These are phyloP conservation scores for Striga asiatica DNA, from an alignment of 257 asterid species.

Conservation along the genomic window DNA sequence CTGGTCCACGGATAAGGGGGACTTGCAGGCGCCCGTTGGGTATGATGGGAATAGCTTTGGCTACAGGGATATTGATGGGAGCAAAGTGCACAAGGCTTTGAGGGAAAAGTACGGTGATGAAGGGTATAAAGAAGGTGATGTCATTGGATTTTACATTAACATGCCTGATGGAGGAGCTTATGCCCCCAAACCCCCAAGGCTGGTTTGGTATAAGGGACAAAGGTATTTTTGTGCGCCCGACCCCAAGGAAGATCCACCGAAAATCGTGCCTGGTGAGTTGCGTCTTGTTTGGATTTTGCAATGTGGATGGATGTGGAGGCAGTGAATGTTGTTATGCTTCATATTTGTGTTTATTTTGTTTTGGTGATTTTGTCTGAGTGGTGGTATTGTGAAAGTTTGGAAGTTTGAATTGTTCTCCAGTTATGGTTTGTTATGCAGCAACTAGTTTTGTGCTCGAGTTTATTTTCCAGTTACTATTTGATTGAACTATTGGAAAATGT, in stretches of 20 bases:
- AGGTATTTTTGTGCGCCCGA: constrained; percentile 58
- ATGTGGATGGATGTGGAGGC: no score
- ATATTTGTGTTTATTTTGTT: neutral
- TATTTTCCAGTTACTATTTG: neutral
- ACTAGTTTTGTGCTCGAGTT: neutral
- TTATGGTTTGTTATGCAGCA: constrained; percentile 1
- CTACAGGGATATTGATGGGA: constrained; percentile 85
- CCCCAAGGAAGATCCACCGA: constrained; percentile 66
- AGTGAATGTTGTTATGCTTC: no score
- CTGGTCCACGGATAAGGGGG: constrained; percentile 95
- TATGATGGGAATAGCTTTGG: constrained; percentile 90
- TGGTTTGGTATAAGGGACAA: constrained; percentile 94
- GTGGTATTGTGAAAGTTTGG: neutral
- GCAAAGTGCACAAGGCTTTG: constrained; percentile 86
- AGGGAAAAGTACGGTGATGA: constrained; percentile 78
- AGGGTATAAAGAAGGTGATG: constrained; percentile 88
- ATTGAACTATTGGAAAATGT: neutral
- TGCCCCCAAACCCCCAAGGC: constrained; percentile 56
- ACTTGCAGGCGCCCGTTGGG: constrained; percentile 96
- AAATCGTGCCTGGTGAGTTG: constrained; percentile 73
- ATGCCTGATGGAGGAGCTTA: constrained; percentile 69
- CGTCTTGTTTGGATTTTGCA: no score
- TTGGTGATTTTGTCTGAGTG: neutral
- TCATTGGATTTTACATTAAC: constrained; percentile 74
- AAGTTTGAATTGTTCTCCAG: neutral